These are phyloP conservation scores for Aegilops sharonensis DNA, from an alignment of 176 grass and related monocot species.

Conservation along the genomic window DNA sequence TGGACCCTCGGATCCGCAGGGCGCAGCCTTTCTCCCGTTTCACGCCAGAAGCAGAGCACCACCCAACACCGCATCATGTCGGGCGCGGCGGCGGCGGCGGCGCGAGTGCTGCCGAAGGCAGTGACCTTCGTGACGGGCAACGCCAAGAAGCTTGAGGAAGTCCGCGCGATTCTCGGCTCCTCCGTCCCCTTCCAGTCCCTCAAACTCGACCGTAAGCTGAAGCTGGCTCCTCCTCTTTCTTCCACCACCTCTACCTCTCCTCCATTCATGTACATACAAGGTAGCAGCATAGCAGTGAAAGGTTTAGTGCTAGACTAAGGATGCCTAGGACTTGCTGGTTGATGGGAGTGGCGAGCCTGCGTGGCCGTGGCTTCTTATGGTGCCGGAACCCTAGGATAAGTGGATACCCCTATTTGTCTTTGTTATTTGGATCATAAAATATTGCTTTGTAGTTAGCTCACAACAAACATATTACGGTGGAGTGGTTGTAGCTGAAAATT, in stretches of 20 bases:
- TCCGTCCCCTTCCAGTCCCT: conserved; percentile 94
- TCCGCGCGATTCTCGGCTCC: conserved; percentile 72
- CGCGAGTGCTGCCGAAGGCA: conserved; percentile 64
- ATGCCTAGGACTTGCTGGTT: neutral
- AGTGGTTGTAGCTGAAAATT: neutral
- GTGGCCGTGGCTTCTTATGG: neutral
- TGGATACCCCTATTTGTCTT: neutral
- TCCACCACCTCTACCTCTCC: neutral
- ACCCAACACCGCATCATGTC: conserved; percentile 30
- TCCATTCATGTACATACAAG: neutral
- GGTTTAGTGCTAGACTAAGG: neutral
- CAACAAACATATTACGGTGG: neutral
- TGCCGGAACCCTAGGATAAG: conserved; percentile 11
- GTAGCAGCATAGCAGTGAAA: neutral
- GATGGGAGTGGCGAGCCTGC: neutral
- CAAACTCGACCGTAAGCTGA: conserved; percentile 74
- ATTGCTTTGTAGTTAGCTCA: neutral
- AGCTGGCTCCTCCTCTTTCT: neutral
- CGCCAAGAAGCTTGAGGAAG: conserved; percentile 97
- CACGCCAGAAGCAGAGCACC: neutral
- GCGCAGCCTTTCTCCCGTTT: neutral
- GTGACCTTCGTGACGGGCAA: conserved; percentile 97
- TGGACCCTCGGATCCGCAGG: neutral
- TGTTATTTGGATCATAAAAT: neutral
- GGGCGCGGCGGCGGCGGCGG: conserved; percentile 35